phyloP scores from a whole-genome alignment of 306 rosid genomes.

The Cotoneaster glaucophyllus region DNA sequence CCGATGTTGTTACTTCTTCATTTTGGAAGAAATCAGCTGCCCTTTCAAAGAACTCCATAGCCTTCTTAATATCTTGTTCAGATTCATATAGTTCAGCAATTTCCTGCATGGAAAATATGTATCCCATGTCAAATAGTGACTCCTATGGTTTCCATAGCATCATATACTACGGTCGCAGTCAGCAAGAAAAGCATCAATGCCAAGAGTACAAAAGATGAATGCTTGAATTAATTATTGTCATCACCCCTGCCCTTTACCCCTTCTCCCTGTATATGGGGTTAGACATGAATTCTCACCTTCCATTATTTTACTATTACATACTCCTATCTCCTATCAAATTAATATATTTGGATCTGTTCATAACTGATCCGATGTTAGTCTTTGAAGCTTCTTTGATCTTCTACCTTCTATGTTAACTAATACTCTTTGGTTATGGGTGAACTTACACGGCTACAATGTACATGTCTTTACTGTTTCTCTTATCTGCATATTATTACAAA shows the following conservation, averaged over 20 bases:
- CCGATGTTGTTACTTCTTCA: conserved; percentile 83
- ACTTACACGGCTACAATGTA: not conserved
- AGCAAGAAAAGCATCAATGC: not conserved
- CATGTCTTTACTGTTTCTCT: not conserved
- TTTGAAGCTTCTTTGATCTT: not conserved
- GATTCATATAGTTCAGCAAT: conserved; percentile 85
- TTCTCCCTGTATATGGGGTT: not conserved
- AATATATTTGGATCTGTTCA: not conserved
- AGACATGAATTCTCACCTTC: not conserved
- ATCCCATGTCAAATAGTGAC: conserved; percentile 20
- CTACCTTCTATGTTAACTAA: not conserved
- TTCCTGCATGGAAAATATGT: conserved; percentile 44
- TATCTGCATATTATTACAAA: not conserved
- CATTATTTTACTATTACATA: not conserved
- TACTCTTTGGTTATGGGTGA: not conserved
- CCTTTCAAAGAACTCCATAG: conserved; percentile 69
- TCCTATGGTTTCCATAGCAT: not conserved
- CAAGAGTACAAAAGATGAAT: not conserved
- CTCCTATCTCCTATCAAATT: not conserved
- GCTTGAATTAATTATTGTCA: not conserved
- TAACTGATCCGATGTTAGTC: not conserved
- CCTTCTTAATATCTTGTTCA: conserved; percentile 77
- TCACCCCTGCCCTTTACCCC: not conserved
- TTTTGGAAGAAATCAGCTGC: conserved; percentile 86
- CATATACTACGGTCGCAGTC: not conserved